Evolutionary conservation across 1,284 basidiomycete genomes (phyloP).

Genomic region (Rhodotorula sp.): DNA sequence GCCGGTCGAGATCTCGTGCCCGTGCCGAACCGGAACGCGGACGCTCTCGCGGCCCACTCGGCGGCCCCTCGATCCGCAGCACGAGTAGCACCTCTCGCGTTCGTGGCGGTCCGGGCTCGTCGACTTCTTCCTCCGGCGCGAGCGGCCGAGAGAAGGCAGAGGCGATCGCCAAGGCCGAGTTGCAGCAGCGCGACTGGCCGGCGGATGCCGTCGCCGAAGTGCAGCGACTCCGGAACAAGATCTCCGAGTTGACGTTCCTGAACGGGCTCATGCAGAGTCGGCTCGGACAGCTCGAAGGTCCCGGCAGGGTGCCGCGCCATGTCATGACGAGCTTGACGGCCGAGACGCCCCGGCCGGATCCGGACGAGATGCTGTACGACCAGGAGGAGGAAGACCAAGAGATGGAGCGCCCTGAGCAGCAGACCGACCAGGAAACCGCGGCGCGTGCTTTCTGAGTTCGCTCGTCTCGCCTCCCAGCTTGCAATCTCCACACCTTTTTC

Average conservation of each 20-base stretch:
- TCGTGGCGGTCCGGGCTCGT: conserved; percentile 1
- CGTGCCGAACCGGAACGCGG: conserved; percentile 28
- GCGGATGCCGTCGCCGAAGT: conserved; percentile 37
- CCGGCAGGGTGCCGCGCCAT: conserved; percentile 25
- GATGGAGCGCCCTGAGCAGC: conserved; percentile 11
- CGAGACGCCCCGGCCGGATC: conserved; percentile 33
- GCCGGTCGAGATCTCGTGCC: conserved; percentile 20
- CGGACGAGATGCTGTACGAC: conserved; percentile 14
- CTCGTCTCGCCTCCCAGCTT: too few species aligned
- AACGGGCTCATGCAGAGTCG: conserved; percentile 43
- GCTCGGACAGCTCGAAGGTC: conserved; percentile 40
- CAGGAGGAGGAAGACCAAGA: conserved; percentile 26
- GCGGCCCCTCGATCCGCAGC: conserved; percentile 12
- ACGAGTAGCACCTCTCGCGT: conserved; percentile 16
- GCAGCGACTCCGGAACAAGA: conserved; percentile 37
- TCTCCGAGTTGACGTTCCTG: conserved; percentile 45
- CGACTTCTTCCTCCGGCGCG: conserved; percentile 8
- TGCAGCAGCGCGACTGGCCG: conserved; percentile 19
- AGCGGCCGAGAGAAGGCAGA: not conserved
- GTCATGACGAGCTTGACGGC: conserved; percentile 34
- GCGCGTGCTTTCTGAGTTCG: conserved; percentile 1
- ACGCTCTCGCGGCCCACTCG: conserved; percentile 14
- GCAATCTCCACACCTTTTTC: not conserved
- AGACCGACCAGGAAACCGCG: conserved; percentile 11
- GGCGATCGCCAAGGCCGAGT: not conserved